These are phyloP conservation scores for Gossypium gossypioides DNA, from an alignment of 441 rosid genomes.

Conservation along the genomic window DNA sequence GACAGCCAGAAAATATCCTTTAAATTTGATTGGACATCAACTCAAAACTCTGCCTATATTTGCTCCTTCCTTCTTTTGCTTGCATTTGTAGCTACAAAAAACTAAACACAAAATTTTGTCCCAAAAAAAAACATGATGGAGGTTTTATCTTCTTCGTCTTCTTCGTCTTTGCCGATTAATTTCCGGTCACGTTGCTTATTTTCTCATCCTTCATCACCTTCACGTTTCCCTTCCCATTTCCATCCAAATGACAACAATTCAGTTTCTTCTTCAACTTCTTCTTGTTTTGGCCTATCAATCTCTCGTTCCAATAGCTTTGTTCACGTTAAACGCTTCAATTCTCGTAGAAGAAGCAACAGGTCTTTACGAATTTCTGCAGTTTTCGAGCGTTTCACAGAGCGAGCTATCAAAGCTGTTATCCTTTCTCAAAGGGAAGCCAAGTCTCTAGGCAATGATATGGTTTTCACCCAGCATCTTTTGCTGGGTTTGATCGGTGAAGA, in stretches of 20 bases:
- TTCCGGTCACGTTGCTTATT: slow-evolving; percentile 40
- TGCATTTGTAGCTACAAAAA: neutral
- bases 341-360: slow-evolving; percentile 36
- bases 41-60: neutral
- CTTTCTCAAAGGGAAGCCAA: slow-evolving; percentile 71
- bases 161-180: slow-evolving; percentile 47
- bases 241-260: slow-evolving; percentile 18
- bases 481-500: slow-evolving; percentile 68
- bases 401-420: slow-evolving; percentile 61
- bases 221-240: slow-evolving; percentile 16
- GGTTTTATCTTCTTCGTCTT: slow-evolving; percentile 47
- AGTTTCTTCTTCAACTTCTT: slow-evolving; percentile 39
- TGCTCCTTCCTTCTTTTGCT: neutral
- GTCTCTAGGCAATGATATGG: slow-evolving; percentile 59
- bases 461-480: slow-evolving; percentile 65
- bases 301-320: slow-evolving; percentile 15
- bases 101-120: neutral
- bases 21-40: slow-evolving; percentile 1
- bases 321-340: slow-evolving; percentile 14
- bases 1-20: neutral
- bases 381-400: slow-evolving; percentile 77
- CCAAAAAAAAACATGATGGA: slow-evolving; percentile 30
- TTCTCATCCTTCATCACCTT: slow-evolving; percentile 16
- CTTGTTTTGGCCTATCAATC: slow-evolving; percentile 30
- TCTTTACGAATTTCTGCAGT: slow-evolving; percentile 46